These are phyloP conservation scores for Phaeotremella skinneri DNA, from an alignment of 768 basidiomycete species.

Conservation along the genomic window DNA sequence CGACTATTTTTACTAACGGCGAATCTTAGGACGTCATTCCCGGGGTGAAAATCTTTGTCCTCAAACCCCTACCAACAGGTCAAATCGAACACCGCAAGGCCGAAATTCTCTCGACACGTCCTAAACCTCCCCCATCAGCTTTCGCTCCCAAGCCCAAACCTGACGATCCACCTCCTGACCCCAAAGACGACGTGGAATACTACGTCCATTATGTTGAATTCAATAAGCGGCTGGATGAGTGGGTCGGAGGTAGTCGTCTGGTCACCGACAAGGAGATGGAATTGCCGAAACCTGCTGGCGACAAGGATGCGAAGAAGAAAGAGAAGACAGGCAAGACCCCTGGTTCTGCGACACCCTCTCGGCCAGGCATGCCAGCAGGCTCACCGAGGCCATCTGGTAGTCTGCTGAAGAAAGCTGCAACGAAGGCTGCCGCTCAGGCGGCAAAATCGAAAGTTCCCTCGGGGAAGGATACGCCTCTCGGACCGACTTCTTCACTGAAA, in stretches of 20 bases:
- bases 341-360: conserved; percentile 19
- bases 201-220: conserved; percentile 99
- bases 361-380: conserved; percentile 9
- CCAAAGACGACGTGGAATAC: conserved; percentile 82
- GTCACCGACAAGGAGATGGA: conserved; percentile 82
- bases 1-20: background rate
- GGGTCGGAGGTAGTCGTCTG: conserved; percentile 85
- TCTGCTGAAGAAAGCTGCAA: conserved; percentile 54
- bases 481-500: conserved; percentile 21
- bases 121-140: conserved; percentile 61
- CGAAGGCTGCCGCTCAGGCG: conserved; percentile 38
- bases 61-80: conserved; percentile 71
- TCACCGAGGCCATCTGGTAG: conserved; percentile 36
- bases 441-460: conserved; percentile 52
- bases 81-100: conserved; percentile 84
- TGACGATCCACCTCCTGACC: conserved; percentile 58
- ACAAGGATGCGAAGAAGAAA: conserved; percentile 54
- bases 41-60: conserved; percentile 93
- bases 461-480: conserved; percentile 26
- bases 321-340: conserved; percentile 57
- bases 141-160: conserved; percentile 43
- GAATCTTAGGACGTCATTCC: conserved; percentile 69
- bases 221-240: conserved; percentile 98
- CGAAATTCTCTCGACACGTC: conserved; percentile 91
- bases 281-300: conserved; percentile 63